Evolutionary conservation across 176 grass and related monocot genomes (phyloP).

Genomic region (Triticum dicoccoides): DNA sequence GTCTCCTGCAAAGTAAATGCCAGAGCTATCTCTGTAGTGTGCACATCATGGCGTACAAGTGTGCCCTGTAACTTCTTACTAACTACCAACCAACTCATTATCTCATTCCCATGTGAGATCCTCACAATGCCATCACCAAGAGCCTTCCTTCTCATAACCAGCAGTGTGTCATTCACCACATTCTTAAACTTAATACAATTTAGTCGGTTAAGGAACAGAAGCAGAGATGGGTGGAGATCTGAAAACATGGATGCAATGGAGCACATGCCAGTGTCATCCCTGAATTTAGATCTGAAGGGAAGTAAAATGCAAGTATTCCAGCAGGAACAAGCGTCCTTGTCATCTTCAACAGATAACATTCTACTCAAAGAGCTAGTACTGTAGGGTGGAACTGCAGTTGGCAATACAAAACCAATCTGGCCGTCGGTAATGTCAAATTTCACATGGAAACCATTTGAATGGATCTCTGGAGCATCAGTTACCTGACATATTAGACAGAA

Average conservation of each 20-base stretch:
- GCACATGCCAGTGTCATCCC: constrained; percentile 45
- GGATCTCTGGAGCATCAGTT: constrained; percentile 95
- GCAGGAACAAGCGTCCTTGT: constrained; percentile 11
- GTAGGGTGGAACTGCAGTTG: constrained; percentile 75
- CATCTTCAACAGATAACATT: constrained; percentile 60
- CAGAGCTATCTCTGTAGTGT: constrained; percentile 81
- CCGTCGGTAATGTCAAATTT: constrained; percentile 96
- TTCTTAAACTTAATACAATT: constrained; percentile 88
- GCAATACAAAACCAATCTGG: constrained; percentile 95
- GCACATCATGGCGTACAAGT: constrained; percentile 64
- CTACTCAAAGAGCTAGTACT: constrained; percentile 38
- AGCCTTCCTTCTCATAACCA: constrained; percentile 74
- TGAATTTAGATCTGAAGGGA: constrained; percentile 78
- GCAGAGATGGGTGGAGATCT: constrained; percentile 94
- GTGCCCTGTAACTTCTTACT: constrained; percentile 64
- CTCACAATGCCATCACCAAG: constrained; percentile 86
- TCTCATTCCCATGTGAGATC: constrained; percentile 75
- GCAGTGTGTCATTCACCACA: constrained; percentile 53
- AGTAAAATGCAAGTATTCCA: constrained; percentile 93
- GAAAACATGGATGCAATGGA: constrained; percentile 93
- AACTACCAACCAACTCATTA: constrained; percentile 88
- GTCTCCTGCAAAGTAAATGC: constrained; percentile 89
- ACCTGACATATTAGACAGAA: constrained; percentile 48
- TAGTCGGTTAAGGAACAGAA: constrained; percentile 83
- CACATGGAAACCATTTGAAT: constrained; percentile 98